Percentiles rank a stretch among this genome's conserved stretches.
phyloP scores from a whole-genome alignment of 2,329 filamentous ascomycete genomes.

The Fusarium heterosporum region DNA sequence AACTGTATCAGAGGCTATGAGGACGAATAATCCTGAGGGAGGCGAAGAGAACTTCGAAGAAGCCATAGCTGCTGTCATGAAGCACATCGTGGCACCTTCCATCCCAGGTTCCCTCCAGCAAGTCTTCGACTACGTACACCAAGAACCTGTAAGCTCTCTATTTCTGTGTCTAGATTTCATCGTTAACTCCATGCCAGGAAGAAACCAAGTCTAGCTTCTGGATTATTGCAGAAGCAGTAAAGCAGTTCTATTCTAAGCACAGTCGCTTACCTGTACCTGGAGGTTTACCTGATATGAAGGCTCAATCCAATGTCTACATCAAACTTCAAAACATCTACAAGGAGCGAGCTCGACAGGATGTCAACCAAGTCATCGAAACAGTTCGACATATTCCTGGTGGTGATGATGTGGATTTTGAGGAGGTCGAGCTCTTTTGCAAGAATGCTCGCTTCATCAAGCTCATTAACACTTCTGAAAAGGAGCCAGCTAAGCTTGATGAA shows the following conservation, averaged over 20 bases:
- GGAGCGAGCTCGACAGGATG: conserved; percentile 81
- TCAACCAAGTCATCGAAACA: conserved; percentile 76
- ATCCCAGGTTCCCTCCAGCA: conserved; percentile 78
- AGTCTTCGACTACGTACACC: conserved; percentile 76
- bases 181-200: conserved; percentile 45
- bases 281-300: conserved; percentile 96
- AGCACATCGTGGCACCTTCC: conserved; percentile 78
- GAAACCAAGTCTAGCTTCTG: conserved; percentile 78
- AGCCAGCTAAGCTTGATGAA: conserved; percentile 62
- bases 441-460: conserved; percentile 94
- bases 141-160: conserved; percentile 60
- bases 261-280: conserved; percentile 84
- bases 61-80: conserved; percentile 86
- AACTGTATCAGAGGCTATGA: conserved; percentile 73
- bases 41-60: conserved; percentile 98
- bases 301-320: conserved; percentile 89
- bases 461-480: conserved; percentile 67
- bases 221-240: conserved; percentile 85
- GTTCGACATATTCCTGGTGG: conserved; percentile 66
- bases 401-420: conserved; percentile 71
- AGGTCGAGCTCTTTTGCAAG: conserved; percentile 94
- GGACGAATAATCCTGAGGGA: conserved; percentile 81
- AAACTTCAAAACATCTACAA: conserved; percentile 94
- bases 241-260: conserved; percentile 79
- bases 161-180: neutral